A percentile compares a stretch with the other conserved stretches of the same genome.
phyloP scores from a whole-genome alignment of 2,329 filamentous ascomycete genomes.

The Stachybotrys chlorohalonatus region DNA sequence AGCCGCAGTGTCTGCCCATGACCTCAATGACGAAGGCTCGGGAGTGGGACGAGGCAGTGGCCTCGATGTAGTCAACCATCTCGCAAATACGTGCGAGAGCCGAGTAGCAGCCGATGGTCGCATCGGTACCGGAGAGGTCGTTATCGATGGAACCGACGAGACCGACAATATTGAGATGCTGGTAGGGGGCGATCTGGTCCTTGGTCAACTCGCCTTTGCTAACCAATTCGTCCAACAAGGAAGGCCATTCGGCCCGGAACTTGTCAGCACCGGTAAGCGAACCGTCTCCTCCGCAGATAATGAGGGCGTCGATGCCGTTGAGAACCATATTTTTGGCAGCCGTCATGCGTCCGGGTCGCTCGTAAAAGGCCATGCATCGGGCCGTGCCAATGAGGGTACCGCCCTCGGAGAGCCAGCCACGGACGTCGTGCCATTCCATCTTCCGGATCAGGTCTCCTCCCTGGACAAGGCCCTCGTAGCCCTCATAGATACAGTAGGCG shows the following conservation, averaged over 20 bases:
- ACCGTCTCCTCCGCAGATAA: conserved; percentile 95
- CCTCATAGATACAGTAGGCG: conserved; percentile 77
- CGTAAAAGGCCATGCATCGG: conserved; percentile 84
- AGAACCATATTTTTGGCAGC: conserved; percentile 93
- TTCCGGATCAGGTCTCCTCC: conserved; percentile 81
- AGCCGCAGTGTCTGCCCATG: conserved; percentile 97
- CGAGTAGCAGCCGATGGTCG: conserved; percentile 94
- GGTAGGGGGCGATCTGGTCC: conserved; percentile 67
- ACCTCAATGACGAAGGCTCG: conserved; percentile 96
- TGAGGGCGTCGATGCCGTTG: conserved; percentile 86
- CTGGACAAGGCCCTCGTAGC: conserved; percentile 89
- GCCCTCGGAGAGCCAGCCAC: conserved; percentile 87
- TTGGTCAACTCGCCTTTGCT: conserved; percentile 58
- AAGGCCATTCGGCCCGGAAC: conserved; percentile 88
- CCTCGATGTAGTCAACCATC: conserved; percentile 93
- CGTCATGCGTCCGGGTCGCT: conserved; percentile 71
- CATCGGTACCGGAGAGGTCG: conserved; percentile 92
- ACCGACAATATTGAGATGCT: conserved; percentile 89
- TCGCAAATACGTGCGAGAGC: conserved; percentile 89
- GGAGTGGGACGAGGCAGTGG: conserved; percentile 88
- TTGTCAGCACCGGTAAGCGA: conserved; percentile 91
- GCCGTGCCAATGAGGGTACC: conserved; percentile 95
- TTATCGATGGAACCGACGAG: conserved; percentile 98
- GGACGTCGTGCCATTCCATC: conserved; percentile 88
- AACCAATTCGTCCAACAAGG: conserved; percentile 78